A percentile compares a stretch with the other conserved stretches of the same genome.
phyloP scores from a whole-genome alignment of 805 yeast species.

The Pichia heedii region DNA sequence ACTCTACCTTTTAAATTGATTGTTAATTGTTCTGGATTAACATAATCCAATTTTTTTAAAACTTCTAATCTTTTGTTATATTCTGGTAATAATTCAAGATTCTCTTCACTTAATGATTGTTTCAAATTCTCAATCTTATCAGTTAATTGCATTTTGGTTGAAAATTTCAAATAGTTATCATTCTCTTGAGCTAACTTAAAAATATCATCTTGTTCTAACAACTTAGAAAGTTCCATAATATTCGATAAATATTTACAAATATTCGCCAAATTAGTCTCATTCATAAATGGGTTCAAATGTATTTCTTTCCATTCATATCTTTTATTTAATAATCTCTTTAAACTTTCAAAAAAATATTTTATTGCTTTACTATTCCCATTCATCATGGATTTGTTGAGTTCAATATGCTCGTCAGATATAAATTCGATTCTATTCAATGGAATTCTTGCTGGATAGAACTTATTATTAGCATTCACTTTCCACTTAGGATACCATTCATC shows the following conservation, averaged over 20 bases:
- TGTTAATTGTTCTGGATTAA: slow-evolving; percentile 60
- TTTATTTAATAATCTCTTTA: not conserved
- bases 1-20: slow-evolving; percentile 87
- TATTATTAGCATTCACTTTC: slow-evolving; percentile 5
- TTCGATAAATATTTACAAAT: slow-evolving; percentile 30
- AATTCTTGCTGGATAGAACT: slow-evolving; percentile 26
- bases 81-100: slow-evolving; percentile 83
- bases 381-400: slow-evolving; percentile 7
- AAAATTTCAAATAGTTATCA: slow-evolving; percentile 24
- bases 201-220: slow-evolving; percentile 22
- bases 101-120: slow-evolving; percentile 71
- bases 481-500: slow-evolving; percentile 29
- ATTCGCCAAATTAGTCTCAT: slow-evolving; percentile 29
- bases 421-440: slow-evolving; percentile 35
- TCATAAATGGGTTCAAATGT: slow-evolving; percentile 30
- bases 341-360: not conserved
- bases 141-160: slow-evolving; percentile 37
- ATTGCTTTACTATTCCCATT: not conserved
- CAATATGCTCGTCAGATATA: slow-evolving; percentile 31
- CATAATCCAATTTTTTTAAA: slow-evolving; percentile 66
- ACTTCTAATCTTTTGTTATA: slow-evolving; percentile 84
- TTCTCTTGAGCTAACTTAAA: slow-evolving; percentile 9
- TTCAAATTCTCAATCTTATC: slow-evolving; percentile 47
- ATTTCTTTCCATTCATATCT: slow-evolving; percentile 37
- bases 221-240: slow-evolving; percentile 14